A percentile compares a stretch with the other conserved stretches of the same genome.
These are phyloP conservation scores for Crucibulum parvulum DNA, from an alignment of 1,284 basidiomycete genomes.

Conservation along the genomic window DNA sequence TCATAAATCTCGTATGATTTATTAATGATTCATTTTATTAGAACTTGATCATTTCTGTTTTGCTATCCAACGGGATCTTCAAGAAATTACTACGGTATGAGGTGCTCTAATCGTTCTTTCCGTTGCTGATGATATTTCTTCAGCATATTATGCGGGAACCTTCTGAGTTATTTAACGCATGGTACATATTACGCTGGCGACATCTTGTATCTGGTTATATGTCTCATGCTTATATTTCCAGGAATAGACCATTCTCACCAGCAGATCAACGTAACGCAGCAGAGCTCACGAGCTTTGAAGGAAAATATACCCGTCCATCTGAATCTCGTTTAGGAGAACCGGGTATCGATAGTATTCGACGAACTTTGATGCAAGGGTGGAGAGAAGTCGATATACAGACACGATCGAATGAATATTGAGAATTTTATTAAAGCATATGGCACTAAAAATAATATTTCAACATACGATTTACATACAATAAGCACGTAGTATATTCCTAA, in stretches of 20 bases:
- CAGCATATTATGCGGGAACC: slow-evolving; percentile 55
- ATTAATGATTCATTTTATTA: slow-evolving; percentile 18
- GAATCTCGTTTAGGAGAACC: neutral
- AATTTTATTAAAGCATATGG: too few relatives aligned
- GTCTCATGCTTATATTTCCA: neutral
- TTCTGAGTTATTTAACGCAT: slow-evolving; percentile 46
- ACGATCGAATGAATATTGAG: too few relatives aligned
- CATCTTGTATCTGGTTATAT: too few relatives aligned
- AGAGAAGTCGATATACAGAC: neutral
- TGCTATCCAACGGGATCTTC: slow-evolving; percentile 62
- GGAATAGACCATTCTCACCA: slow-evolving; percentile 69
- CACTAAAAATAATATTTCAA: too few relatives aligned
- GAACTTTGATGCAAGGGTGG: neutral
- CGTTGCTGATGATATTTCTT: neutral
- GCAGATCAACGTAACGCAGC: slow-evolving; percentile 57
- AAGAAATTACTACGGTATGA: slow-evolving; percentile 74
- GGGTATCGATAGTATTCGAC: neutral
- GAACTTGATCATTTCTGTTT: slow-evolving; percentile 71
- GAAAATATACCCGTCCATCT: neutral
- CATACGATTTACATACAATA: too few relatives aligned
- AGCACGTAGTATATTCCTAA: too few relatives aligned
- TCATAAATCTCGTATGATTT: neutral
- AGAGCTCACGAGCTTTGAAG: slow-evolving; percentile 38
- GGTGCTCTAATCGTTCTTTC: neutral
- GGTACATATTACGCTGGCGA: neutral